phyloP scores from a whole-genome alignment of 805 yeast genomes.

The Cyberlindnera galapagoensis region DNA sequence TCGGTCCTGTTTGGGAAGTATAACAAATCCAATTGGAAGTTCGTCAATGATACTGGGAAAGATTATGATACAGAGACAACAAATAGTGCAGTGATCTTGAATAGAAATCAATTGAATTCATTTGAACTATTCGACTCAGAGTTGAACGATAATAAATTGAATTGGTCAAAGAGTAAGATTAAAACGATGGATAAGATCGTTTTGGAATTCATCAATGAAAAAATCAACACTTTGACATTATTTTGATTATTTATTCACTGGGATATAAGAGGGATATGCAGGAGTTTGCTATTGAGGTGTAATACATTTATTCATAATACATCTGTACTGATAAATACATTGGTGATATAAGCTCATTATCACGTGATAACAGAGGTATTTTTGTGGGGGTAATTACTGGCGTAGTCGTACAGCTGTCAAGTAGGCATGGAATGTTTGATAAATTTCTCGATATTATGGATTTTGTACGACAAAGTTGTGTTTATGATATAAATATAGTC shows the following conservation, averaged over 20 bases:
- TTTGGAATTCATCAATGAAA: constrained; percentile 36
- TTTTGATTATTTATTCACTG: constrained; percentile 21
- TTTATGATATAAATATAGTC: too few relatives aligned
- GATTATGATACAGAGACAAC: constrained; percentile 1
- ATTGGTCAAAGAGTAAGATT: constrained; percentile 28
- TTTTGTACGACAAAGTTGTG: too few relatives aligned
- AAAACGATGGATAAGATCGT: constrained; percentile 24
- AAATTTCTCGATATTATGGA: too few relatives aligned
- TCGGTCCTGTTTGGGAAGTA: constrained; percentile 48
- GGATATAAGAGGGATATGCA: too few relatives aligned
- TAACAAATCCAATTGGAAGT: constrained; percentile 31
- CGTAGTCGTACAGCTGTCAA: too few relatives aligned
- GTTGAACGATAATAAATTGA: constrained; percentile 15
- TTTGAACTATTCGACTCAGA: constrained; percentile 31
- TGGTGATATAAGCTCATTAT: too few relatives aligned
- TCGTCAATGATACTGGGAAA: constrained; percentile 1
- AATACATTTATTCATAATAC: too few relatives aligned
- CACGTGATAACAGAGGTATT: too few relatives aligned
- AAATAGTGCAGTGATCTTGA: constrained; percentile 12
- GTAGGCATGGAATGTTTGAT: too few relatives aligned
- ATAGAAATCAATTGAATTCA: constrained; percentile 31
- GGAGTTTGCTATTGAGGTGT: too few relatives aligned
- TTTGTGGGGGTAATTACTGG: too few relatives aligned
- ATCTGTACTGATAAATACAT: too few relatives aligned
- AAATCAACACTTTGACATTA: constrained; percentile 32